A percentile compares a stretch with the other conserved stretches of the same genome.
phyloP scores from a whole-genome alignment of 495 filamentous ascomycete species.

The Talaromyces ruber region DNA sequence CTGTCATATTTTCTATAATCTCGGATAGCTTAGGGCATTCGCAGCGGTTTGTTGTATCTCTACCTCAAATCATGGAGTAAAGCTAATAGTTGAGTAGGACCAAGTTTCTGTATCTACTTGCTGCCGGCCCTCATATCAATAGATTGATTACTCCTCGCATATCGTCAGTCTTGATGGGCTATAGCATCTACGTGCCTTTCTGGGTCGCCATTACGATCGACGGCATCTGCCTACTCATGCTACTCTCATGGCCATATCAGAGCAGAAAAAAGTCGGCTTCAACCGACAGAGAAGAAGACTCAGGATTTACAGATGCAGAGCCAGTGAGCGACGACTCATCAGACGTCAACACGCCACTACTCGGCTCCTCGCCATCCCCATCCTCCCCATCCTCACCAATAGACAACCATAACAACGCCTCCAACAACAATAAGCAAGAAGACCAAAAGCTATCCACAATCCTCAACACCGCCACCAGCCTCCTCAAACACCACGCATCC shows the following conservation, averaged over 20 bases:
- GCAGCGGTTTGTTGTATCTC: background rate
- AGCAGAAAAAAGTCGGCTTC: background rate
- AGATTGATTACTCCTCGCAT: background rate
- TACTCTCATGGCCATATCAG: background rate
- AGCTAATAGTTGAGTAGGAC: background rate
- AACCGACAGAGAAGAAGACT: background rate
- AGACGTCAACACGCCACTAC: background rate
- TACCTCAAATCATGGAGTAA: background rate
- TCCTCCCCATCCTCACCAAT: background rate
- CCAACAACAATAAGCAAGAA: too few relatives aligned
- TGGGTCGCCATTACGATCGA: background rate
- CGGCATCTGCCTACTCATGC: background rate
- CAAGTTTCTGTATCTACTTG: background rate
- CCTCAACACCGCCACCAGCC: background rate
- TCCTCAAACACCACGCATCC: background rate
- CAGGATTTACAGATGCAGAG: background rate
- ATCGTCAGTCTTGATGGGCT: background rate
- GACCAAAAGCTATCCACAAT: background rate
- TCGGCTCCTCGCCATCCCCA: background rate
- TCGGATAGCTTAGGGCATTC: background rate
- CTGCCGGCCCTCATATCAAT: background rate
- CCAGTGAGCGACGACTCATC: background rate
- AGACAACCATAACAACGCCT: background rate
- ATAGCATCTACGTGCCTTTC: background rate
- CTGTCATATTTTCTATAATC: slow-evolving; percentile 12